Evolutionary conservation across 208 protist genomes (phyloP).

Genomic region (Trypanosoma cruzi): DNA sequence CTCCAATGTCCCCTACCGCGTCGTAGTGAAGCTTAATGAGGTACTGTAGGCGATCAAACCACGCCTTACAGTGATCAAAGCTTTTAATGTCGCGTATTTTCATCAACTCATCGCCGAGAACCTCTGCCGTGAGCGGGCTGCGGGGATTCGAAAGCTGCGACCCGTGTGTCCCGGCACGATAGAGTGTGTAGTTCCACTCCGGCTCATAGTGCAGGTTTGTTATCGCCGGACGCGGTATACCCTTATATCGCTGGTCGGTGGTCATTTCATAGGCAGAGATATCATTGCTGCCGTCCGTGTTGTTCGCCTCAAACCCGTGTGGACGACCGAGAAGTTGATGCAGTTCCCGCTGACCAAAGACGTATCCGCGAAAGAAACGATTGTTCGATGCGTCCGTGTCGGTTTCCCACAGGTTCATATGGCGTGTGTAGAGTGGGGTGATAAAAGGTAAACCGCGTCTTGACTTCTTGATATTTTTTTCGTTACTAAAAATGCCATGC

Average conservation of each 20-base stretch:
- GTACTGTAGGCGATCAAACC: slow-evolving; percentile 80
- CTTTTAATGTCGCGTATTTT: slow-evolving; percentile 82
- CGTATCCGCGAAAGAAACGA: slow-evolving; percentile 81
- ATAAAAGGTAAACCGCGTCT: slow-evolving; percentile 77
- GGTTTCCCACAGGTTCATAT: slow-evolving; percentile 89
- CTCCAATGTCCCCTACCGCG: slow-evolving; percentile 85
- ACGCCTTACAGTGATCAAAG: slow-evolving; percentile 84
- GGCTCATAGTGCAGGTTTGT: slow-evolving; percentile 87
- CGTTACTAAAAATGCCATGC: slow-evolving; percentile 84
- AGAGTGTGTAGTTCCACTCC: slow-evolving; percentile 77
- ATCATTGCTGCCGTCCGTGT: slow-evolving; percentile 52
- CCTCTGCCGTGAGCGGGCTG: slow-evolving; percentile 61
- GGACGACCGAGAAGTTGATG: slow-evolving; percentile 75
- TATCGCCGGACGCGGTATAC: slow-evolving; percentile 63
- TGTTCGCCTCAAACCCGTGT: slow-evolving; percentile 72
- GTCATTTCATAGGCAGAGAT: slow-evolving; percentile 68
- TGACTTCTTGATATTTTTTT: slow-evolving; percentile 69
- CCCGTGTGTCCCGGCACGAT: slow-evolving; percentile 60
- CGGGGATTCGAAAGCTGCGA: slow-evolving; percentile 62
- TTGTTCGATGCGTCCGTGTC: slow-evolving; percentile 89
- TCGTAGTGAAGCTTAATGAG: slow-evolving; percentile 87
- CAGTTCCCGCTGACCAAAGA: slow-evolving; percentile 76
- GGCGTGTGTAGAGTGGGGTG: slow-evolving; percentile 73
- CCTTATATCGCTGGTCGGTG: slow-evolving; percentile 80
- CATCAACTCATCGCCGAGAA: slow-evolving; percentile 79